Evolutionary conservation across 345 rosid genomes (phyloP), one percentile per base, ranked within the genome.

Genomic region (Punica granatum): DNA sequence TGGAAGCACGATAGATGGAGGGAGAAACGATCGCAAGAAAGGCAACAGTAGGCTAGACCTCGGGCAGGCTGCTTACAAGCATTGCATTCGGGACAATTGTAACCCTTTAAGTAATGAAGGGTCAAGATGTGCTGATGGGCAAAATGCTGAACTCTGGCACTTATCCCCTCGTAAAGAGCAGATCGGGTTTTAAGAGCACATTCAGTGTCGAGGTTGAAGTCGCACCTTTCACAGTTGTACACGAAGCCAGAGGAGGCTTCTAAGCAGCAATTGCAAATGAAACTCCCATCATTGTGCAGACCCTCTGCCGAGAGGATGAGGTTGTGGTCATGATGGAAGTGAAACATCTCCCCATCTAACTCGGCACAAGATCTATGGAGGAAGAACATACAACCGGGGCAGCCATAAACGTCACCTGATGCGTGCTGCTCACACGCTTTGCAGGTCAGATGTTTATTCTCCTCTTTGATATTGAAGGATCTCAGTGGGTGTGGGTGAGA

Each of bases 331-430:
- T 62, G 18, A 26, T 34, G 65, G 3, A 14, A 62, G 44, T 62
- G 65, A 21, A 2, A 26, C 11, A 61, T 35, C 30, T 61, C 64
- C 18, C 43, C 39, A 13, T 35, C 36, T 39, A 61, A 25, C n/a
- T 61, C 41, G 42, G 39, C 26, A 34, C 53, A 64, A 26, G 33
- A 42, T 46, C 44, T 15, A 16, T 64, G 67, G 33, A 64, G 31
- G 51, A 64, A 64, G 67, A 64, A 64, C 18, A 32, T 36, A 53
- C 54, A 64, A 23, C 13, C 67, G 7, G 46, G 67, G 8, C 67
- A 64, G 34, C 53, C 67, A 64, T 64, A 64, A 15, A 15, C 41
- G n/a, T 64, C 30, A 26, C 35, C 51, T 0, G 34, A 39, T 46
- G 23, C 15, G 3, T 7, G 21, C 33, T 42, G 49, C 33, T 42